Evolutionary conservation across 2,329 filamentous ascomycete genomes (phyloP), one percentile per base, ranked within the genome.

Genomic region (Oidium heveae): DNA sequence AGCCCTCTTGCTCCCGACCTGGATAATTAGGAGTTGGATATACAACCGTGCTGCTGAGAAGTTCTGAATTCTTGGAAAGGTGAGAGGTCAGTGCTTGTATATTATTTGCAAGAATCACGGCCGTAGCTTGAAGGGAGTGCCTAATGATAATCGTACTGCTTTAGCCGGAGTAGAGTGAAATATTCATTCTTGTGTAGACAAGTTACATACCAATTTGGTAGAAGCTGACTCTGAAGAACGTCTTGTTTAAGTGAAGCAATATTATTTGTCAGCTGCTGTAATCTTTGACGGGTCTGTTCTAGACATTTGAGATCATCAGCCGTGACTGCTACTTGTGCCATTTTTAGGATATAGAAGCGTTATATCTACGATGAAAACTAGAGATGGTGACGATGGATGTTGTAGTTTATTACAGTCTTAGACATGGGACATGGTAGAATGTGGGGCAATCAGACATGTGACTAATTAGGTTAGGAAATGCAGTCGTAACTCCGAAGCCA

Each of bases 1-100:
- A 72, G 52, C 66, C 68, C 65, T 83, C 77, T 56, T 85, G 79
- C 5, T 74, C 80, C 60, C 75, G 80, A 39, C 77, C 82, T 4
- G 78, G 86, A 67, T 77, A 91, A 65, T 80, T 79, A 1, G 85
- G 83, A 13, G 80, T 78, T 0, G 86, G 86, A 63, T 84, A 86
- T 22, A 84, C 76, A 58, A 84, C 81, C 53, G 86, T 73, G 55
- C 78, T 77, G 55, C 73, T 74, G 58, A 93, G 78, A 49, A 86
- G 74, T 44, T 80, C 74, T 43, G 75, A 70, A 62, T 88, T 76
- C 54, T 80, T 74, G 58, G 72, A 72, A 50, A 86, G 71, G 61
- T 79, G 74, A 41, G 79, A 73, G 56, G 80, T 76, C 57, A 89
- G 72, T 24, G 76, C 77, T 58, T 74, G 70, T 41, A 91, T 74